Percentiles rank a stretch among this genome's conserved stretches.
phyloP scores from a whole-genome alignment of 2,329 filamentous ascomycete species.

The Alternaria burnsii region DNA sequence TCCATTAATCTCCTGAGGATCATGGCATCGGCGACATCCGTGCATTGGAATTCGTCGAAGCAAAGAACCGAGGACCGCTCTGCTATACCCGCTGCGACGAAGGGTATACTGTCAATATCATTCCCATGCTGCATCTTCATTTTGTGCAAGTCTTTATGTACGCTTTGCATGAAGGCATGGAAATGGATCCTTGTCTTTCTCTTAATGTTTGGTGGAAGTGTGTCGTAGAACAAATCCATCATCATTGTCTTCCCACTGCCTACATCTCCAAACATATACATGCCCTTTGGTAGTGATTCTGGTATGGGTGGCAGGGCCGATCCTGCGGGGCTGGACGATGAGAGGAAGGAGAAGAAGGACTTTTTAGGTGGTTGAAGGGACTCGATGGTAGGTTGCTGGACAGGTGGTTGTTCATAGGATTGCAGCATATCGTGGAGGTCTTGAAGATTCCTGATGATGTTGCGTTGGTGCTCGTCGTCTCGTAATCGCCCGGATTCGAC shows the following conservation, averaged over 20 bases:
- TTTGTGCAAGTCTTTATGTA: conserved; percentile 88
- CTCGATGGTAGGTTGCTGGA: conserved; percentile 80
- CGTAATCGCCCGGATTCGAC: conserved; percentile 77
- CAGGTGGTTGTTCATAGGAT: conserved; percentile 75
- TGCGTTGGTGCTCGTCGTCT: conserved; percentile 91
- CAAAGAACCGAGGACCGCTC: conserved; percentile 85
- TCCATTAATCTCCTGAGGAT: conserved; percentile 90
- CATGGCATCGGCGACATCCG: conserved; percentile 98
- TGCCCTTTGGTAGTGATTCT: conserved; percentile 78
- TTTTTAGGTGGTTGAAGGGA: conserved; percentile 66
- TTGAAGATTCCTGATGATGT: conserved; percentile 88
- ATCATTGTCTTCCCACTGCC: conserved; percentile 99
- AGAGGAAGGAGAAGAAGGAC: conserved; percentile 70
- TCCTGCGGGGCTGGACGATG: conserved; percentile 53
- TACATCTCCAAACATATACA: conserved; percentile 97
- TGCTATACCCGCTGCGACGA: conserved; percentile 94
- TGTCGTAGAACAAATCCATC: conserved; percentile 98
- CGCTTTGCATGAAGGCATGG: conserved; percentile 99
- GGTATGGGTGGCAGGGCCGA: conserved; percentile 65
- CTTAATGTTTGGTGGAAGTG: conserved; percentile 78
- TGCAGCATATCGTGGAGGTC: conserved; percentile 85
- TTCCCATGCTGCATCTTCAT: conserved; percentile 90
- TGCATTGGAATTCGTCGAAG: conserved; percentile 99
- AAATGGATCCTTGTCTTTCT: conserved; percentile 95
- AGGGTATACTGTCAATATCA: conserved; percentile 88